phyloP scores from a whole-genome alignment of 2,329 filamentous ascomycete species.

The Alternaria burnsii region DNA sequence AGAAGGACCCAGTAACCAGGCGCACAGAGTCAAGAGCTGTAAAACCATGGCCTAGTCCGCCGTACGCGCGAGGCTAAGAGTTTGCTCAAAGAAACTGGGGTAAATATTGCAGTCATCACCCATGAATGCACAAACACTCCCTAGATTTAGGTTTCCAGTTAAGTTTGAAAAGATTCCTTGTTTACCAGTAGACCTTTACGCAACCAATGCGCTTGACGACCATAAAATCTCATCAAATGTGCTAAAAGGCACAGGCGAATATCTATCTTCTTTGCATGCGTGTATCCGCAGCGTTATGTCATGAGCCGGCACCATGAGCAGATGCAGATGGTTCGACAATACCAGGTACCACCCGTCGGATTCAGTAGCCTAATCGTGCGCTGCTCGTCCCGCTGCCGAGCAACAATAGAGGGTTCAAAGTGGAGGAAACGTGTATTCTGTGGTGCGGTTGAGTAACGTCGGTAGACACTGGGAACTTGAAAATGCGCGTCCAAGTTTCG shows the following conservation, averaged over 20 bases:
- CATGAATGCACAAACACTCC: neutral
- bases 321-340: neutral
- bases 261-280: neutral
- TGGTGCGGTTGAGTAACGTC: neutral
- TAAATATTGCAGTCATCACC: neutral
- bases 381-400: neutral
- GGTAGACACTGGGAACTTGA: neutral
- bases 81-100: neutral
- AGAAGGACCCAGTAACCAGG: conserved; percentile 7
- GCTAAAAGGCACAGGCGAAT: neutral
- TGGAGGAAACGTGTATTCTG: conserved; percentile 1
- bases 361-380: conserved; percentile 1
- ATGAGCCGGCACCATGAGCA: neutral
- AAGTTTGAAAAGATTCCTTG: neutral
- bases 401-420: neutral
- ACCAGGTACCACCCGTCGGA: conserved; percentile 5
- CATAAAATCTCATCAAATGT: neutral
- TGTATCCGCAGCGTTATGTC: neutral
- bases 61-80: neutral
- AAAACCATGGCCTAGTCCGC: neutral
- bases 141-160: neutral
- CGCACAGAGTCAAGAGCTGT: neutral
- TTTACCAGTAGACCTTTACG: neutral
- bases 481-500: neutral
- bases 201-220: neutral